Evolutionary conservation across 345 rosid species (phyloP), one percentile per base, ranked within the genome.

Genomic region (Iberis pinnata): DNA sequence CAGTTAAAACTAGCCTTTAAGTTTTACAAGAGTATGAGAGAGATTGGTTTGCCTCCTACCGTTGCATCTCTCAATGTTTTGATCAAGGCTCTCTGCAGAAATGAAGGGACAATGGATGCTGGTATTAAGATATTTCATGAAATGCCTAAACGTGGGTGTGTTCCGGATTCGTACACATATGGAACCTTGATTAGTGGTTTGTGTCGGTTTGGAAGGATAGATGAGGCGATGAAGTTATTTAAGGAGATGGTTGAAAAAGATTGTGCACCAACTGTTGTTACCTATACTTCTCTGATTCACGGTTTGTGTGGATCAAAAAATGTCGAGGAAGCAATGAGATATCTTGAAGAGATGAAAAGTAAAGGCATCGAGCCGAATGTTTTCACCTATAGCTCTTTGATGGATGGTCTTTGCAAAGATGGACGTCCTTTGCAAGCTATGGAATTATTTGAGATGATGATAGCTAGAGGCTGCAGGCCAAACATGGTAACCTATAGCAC

Each of bases 171-270:
- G 0, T 92, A 88, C 72, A 85, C 96, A 0, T 88, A 80, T 53
- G 98, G 98, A 13, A 88, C 98, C 24, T 67, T 92, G 71, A 78
- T 92, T 37, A 88, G 80, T 75, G 95, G 90, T 53, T 63, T 85
- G 70, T 88, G 88, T 68, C 79, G 74, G 58, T 69, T 72, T 24
- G 84, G 88, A 14, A 83, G 70, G 70, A 64, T 77, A 27, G 43
- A 18, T 43, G 93, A 92, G 58, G 98, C 93, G 12, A 78, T 69
- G 74, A 71, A 76, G 58, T 66, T 92, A 20, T 81, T 88, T 24
- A 58, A 44, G 48, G 98, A 83, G 80, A 92, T 92, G 98, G 75
- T 75, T 63, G 67, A 9, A 5, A 83, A 73, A 24, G 82, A 76
- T 41, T 83, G 95, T 69, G 73, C 71, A 2, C 95, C 95, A 9